These are phyloP conservation scores for Annulohypoxylon truncatum DNA, from an alignment of 2,329 filamentous ascomycete species.

Conservation along the genomic window DNA sequence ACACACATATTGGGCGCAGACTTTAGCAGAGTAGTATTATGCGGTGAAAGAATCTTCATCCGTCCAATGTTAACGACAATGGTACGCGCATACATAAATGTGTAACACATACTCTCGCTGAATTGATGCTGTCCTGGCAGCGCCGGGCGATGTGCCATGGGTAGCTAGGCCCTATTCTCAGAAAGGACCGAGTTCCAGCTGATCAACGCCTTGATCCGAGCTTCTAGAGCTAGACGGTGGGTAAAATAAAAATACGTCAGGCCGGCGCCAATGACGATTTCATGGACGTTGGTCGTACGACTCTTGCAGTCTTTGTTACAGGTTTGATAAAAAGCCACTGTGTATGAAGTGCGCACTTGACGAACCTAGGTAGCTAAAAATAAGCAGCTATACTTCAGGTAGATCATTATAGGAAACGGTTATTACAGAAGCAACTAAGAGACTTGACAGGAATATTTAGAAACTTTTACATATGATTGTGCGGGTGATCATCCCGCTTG, in stretches of 20 bases:
- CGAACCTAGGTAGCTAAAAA: not conserved
- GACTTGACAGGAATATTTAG: not conserved
- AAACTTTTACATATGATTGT: not conserved
- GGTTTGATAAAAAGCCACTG: not conserved
- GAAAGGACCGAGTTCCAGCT: slow-evolving; percentile 19
- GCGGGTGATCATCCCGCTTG: not conserved
- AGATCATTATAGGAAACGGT: not conserved
- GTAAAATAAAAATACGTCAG: slow-evolving; percentile 13
- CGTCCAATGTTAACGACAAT: slow-evolving; percentile 20
- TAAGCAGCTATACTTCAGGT: not conserved
- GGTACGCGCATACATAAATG: slow-evolving; percentile 23
- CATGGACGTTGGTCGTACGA: slow-evolving; percentile 9
- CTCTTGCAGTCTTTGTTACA: not conserved
- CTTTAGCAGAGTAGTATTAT: slow-evolving; percentile 24
- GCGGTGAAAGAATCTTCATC: slow-evolving; percentile 30
- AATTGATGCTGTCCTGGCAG: slow-evolving; percentile 10
- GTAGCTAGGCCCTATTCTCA: slow-evolving; percentile 13
- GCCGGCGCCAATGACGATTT: slow-evolving; percentile 21
- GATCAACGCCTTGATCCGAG: slow-evolving; percentile 23
- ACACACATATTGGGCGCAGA: slow-evolving; percentile 8
- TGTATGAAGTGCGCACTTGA: not conserved
- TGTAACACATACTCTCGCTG: slow-evolving; percentile 18
- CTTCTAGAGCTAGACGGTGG: slow-evolving; percentile 14
- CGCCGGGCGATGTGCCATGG: slow-evolving; percentile 3
- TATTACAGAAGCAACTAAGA: not conserved